Evolutionary conservation across 1,284 basidiomycete genomes (phyloP).

Genomic region (Cryptococcus sp.): DNA sequence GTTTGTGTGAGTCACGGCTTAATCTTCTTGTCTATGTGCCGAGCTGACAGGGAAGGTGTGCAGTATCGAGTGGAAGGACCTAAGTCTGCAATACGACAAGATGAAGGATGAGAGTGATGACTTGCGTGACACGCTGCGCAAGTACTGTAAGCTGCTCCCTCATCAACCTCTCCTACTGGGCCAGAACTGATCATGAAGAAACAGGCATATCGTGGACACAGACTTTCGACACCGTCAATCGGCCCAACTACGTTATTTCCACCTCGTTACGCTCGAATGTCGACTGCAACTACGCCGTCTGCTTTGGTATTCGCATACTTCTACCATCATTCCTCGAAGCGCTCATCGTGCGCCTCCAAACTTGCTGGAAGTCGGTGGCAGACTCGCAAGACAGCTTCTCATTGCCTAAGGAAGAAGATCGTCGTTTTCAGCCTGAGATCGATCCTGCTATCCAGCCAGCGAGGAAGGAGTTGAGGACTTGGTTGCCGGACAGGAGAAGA

Average conservation of each 20-base stretch:
- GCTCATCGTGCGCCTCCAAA: slow-evolving; percentile 19
- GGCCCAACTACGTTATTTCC: slow-evolving; percentile 24
- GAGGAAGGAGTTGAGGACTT: slow-evolving; percentile 15
- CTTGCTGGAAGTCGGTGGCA: slow-evolving; percentile 43
- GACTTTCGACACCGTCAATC: slow-evolving; percentile 23
- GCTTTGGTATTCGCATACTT: slow-evolving; percentile 41
- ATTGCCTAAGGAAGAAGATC: slow-evolving; percentile 27
- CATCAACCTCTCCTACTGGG: not conserved
- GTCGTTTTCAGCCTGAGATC: slow-evolving; percentile 25
- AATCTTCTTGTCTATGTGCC: not conserved
- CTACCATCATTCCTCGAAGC: slow-evolving; percentile 30
- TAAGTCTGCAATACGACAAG: slow-evolving; percentile 30
- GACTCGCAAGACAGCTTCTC: slow-evolving; percentile 42
- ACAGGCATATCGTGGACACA: slow-evolving; percentile 36
- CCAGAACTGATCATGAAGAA: not conserved
- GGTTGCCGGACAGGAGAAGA: slow-evolving; percentile 31
- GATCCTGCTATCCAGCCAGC: slow-evolving; percentile 10
- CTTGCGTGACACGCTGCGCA: slow-evolving; percentile 15
- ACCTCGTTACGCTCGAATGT: slow-evolving; percentile 9
- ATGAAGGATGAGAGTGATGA: slow-evolving; percentile 37
- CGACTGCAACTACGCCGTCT: slow-evolving; percentile 32
- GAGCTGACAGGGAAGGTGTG: slow-evolving; percentile 2
- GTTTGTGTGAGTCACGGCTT: slow-evolving; percentile 31
- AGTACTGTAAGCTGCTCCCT: slow-evolving; percentile 25
- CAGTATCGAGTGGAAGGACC: slow-evolving; percentile 27